These are phyloP conservation scores for Clonostachys solani DNA, from an alignment of 2,329 filamentous ascomycete species.

Conservation along the genomic window DNA sequence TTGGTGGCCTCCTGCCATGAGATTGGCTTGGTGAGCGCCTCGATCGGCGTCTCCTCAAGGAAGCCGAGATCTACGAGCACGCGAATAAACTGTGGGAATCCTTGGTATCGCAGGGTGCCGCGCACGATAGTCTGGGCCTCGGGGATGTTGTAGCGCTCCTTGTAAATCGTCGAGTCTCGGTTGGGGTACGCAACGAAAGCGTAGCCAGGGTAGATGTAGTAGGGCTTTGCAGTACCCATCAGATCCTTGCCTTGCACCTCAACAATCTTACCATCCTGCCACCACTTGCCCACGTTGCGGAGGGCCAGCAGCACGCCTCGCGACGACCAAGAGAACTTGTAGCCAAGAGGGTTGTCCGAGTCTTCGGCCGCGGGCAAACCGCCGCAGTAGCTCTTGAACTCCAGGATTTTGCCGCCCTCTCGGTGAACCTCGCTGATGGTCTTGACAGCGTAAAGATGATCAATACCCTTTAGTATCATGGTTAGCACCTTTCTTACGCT, in stretches of 20 bases:
- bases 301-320: slow-evolving; percentile 86
- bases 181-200: slow-evolving; percentile 92
- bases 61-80: slow-evolving; percentile 87
- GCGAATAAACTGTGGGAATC: slow-evolving; percentile 88
- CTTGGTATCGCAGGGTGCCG: slow-evolving; percentile 69
- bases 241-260: slow-evolving; percentile 61
- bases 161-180: slow-evolving; percentile 83
- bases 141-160: slow-evolving; percentile 85
- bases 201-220: slow-evolving; percentile 85
- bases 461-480: slow-evolving; percentile 44
- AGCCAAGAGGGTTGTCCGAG: slow-evolving; percentile 85
- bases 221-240: slow-evolving; percentile 85
- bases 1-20: slow-evolving; percentile 84
- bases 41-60: slow-evolving; percentile 65
- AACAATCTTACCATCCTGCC: slow-evolving; percentile 72
- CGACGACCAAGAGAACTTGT: slow-evolving; percentile 81
- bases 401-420: slow-evolving; percentile 77
- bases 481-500: too few relatives aligned
- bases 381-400: slow-evolving; percentile 82
- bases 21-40: slow-evolving; percentile 62
- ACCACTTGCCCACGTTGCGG: slow-evolving; percentile 80
- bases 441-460: slow-evolving; percentile 78
- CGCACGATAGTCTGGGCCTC: slow-evolving; percentile 84
- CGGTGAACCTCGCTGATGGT: slow-evolving; percentile 85
- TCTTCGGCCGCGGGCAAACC: slow-evolving; percentile 68